Evolutionary conservation across 495 filamentous ascomycete species (phyloP).

Genomic region (Daldinia bambusicola): DNA sequence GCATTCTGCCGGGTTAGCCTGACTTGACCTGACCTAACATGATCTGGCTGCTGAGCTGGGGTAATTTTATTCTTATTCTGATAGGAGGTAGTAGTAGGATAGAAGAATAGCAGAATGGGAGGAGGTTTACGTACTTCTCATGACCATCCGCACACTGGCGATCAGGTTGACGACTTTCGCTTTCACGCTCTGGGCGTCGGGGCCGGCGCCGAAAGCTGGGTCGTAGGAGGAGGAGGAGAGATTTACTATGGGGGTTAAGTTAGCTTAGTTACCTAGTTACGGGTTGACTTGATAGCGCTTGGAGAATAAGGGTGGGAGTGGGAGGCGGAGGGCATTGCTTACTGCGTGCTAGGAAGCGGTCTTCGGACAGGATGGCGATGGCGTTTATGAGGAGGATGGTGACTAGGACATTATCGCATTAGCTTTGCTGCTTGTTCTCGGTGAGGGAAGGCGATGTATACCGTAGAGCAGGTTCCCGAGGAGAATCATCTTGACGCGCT

Average conservation of each 20-base stretch:
- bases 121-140: slow-evolving; percentile 79
- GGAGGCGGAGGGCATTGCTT: slow-evolving; percentile 54
- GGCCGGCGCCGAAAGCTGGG: slow-evolving; percentile 75
- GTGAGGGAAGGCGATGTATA: slow-evolving; percentile 44
- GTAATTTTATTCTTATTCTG: too few relatives aligned
- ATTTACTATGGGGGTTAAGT: slow-evolving; percentile 68
- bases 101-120: not conserved
- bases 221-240: slow-evolving; percentile 75
- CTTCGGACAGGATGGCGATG: slow-evolving; percentile 95
- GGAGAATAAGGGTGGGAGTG: slow-evolving; percentile 3
- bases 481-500: slow-evolving; percentile 66
- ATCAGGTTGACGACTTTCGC: slow-evolving; percentile 89
- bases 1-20: slow-evolving; percentile 21
- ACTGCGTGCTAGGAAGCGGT: slow-evolving; percentile 96
- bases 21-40: not conserved
- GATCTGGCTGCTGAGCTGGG: too few relatives aligned
- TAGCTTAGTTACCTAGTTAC: too few relatives aligned
- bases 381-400: slow-evolving; percentile 89
- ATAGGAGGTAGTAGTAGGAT: too few relatives aligned
- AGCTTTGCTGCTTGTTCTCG: slow-evolving; percentile 24
- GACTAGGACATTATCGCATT: slow-evolving; percentile 59
- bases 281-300: too few relatives aligned
- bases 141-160: slow-evolving; percentile 87
- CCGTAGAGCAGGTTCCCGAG: slow-evolving; percentile 81
- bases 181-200: slow-evolving; percentile 80